These are phyloP conservation scores for Calonectria honghensis DNA, from an alignment of 2,329 filamentous ascomycete species.

Conservation along the genomic window DNA sequence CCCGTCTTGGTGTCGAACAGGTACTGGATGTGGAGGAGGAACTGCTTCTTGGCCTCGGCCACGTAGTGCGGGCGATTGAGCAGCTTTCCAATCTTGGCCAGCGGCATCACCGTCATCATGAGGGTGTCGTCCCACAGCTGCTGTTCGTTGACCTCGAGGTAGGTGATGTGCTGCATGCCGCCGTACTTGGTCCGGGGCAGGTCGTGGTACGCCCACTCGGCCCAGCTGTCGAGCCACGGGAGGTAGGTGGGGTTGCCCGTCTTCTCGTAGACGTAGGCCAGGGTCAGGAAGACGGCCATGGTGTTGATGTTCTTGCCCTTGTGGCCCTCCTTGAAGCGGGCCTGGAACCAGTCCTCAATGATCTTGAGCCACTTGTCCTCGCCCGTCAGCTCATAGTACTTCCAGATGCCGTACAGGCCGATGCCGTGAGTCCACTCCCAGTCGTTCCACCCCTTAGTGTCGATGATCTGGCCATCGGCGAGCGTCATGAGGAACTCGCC, in stretches of 20 bases:
- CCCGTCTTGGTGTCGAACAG: constrained; percentile 83
- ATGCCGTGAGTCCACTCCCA: constrained; percentile 91
- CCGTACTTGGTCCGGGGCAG: constrained; percentile 82
- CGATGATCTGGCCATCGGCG: constrained; percentile 83
- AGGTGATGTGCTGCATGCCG: constrained; percentile 85
- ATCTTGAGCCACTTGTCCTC: constrained; percentile 76
- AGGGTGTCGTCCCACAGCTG: constrained; percentile 91
- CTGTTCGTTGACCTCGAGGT: constrained; percentile 80
- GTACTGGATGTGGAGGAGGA: constrained; percentile 86
- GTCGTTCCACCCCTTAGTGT: constrained; percentile 89
- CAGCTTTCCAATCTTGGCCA: constrained; percentile 86
- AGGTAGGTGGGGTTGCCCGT: constrained; percentile 81
- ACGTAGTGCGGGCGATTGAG: constrained; percentile 83
- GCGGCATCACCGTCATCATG: constrained; percentile 90
- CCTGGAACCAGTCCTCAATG: constrained; percentile 84
- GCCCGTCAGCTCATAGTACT: constrained; percentile 85
- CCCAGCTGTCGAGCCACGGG: constrained; percentile 88
- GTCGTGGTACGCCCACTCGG: constrained; percentile 88
- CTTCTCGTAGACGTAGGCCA: constrained; percentile 86
- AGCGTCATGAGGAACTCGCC: constrained; percentile 84
- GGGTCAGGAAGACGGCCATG: constrained; percentile 85
- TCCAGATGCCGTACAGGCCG: constrained; percentile 87
- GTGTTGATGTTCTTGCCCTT: constrained; percentile 93
- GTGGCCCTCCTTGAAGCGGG: constrained; percentile 80
- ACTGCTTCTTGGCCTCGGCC: constrained; percentile 85